phyloP scores from a whole-genome alignment of 164 flowering plant species.

The Tinospora cordifolia region DNA sequence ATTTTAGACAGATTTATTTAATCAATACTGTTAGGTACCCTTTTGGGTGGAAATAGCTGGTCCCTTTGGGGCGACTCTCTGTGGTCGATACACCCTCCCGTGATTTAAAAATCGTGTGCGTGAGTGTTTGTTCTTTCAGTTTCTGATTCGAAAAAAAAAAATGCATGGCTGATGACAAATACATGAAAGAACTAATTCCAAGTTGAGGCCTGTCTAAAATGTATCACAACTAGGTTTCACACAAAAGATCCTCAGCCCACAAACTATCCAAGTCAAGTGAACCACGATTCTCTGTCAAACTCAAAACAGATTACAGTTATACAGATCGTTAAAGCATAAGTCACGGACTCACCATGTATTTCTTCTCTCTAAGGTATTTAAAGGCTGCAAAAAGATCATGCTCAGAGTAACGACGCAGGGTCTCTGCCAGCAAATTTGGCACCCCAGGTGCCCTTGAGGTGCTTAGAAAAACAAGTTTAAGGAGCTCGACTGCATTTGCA shows the following conservation, averaged over 20 bases:
- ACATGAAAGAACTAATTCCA: background rate
- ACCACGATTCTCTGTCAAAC: too few species aligned
- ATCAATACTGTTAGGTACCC: too few species aligned
- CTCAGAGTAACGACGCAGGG: conserved; percentile 75
- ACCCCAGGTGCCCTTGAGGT: conserved; percentile 50
- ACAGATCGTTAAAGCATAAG: background rate
- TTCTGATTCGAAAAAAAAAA: too few species aligned
- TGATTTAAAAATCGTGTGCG: too few species aligned
- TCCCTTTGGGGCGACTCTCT: too few species aligned
- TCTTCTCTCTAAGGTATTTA: conserved; percentile 73
- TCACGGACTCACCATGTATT: conserved; percentile 53
- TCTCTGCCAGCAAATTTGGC: conserved; percentile 60
- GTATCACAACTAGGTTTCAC: background rate
- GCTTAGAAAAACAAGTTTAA: conserved; percentile 80
- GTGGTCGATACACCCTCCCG: too few species aligned
- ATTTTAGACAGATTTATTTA: too few species aligned
- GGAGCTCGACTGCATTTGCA: conserved; percentile 84
- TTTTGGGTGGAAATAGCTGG: too few species aligned
- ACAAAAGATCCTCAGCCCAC: background rate
- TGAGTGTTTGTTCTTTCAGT: too few species aligned
- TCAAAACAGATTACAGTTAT: background rate
- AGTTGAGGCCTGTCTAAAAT: background rate
- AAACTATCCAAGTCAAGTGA: too few species aligned
- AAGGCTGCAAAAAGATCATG: conserved; percentile 87
- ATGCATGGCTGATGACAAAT: too few species aligned